These are phyloP conservation scores for Acanthamoeba castellanii DNA, from an alignment of 208 protist species.

Conservation along the genomic window DNA sequence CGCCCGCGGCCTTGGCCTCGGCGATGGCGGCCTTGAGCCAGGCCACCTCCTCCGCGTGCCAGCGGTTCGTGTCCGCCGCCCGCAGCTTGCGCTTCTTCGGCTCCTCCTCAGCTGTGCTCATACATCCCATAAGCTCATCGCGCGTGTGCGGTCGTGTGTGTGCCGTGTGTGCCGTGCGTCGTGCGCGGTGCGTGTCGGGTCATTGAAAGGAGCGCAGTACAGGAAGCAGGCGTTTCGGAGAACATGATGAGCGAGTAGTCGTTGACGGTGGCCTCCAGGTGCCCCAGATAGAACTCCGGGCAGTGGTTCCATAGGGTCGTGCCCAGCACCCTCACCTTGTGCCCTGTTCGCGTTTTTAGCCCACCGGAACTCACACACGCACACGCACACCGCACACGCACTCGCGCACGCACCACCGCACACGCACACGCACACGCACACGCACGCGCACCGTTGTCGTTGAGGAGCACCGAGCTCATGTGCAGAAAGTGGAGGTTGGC, in stretches of 20 bases:
- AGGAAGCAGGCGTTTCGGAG: background rate
- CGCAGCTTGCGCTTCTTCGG: slow-evolving; percentile 26
- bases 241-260: slow-evolving; percentile 2
- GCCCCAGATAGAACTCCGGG: background rate
- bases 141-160: too few relatives aligned
- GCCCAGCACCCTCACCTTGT: slow-evolving; percentile 41
- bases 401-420: background rate
- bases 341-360: background rate
- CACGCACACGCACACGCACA: background rate
- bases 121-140: background rate
- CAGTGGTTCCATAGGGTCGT: slow-evolving; percentile 37
- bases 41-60: slow-evolving; percentile 54
- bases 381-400: background rate
- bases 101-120: background rate
- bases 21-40: background rate
- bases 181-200: too few relatives aligned
- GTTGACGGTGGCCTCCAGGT: background rate
- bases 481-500: slow-evolving; percentile 46
- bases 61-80: slow-evolving; percentile 26
- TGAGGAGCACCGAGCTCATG: background rate
- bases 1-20: background rate
- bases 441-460: background rate
- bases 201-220: background rate
- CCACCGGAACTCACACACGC: background rate
- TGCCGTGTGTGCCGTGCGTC: background rate